Percentiles rank a stretch among this genome's conserved stretches.
Conservation (phyloP, 2,329 filamentous ascomycete species). For the Didymellaceae sp. region DNA sequence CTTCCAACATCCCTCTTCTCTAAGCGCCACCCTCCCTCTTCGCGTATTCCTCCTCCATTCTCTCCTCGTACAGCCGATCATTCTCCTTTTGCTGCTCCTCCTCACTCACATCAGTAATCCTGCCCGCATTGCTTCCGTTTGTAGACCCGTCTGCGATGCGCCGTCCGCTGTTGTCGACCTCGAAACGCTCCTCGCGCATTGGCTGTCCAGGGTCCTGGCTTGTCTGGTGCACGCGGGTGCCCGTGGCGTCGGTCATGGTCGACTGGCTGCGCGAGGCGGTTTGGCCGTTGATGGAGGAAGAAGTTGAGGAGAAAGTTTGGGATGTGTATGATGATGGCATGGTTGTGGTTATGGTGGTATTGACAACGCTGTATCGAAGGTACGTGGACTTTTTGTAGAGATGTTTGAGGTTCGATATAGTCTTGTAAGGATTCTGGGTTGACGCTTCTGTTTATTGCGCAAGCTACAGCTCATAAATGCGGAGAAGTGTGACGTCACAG, state of each 20-base stretch:
- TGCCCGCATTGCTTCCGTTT: conserved; percentile 5
- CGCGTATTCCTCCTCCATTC: conserved; percentile 51
- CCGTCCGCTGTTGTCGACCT: conserved; percentile 32
- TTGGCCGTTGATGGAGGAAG: conserved; percentile 37
- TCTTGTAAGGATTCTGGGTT: background rate
- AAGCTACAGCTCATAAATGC: background rate
- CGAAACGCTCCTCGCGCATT: conserved; percentile 32
- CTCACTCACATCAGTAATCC: conserved; percentile 45
- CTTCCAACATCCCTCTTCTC: too few relatives aligned
- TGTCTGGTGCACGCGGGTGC: conserved; percentile 36
- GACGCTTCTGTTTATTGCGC: background rate
- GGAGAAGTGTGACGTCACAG: conserved; percentile 15
- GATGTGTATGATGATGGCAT: conserved; percentile 35
- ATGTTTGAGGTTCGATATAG: background rate
- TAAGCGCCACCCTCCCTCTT: conserved; percentile 50
- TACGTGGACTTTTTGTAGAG: background rate
- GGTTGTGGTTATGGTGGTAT: background rate
- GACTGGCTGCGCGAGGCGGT: conserved; percentile 35
- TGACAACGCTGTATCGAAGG: background rate
- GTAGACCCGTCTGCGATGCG: conserved; percentile 20
- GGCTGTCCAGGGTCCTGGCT: conserved; percentile 37
- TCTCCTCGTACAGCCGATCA: conserved; percentile 47
- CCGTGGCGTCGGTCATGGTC: conserved; percentile 35
- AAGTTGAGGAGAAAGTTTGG: conserved; percentile 33
- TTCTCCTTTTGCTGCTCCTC: conserved; percentile 41